Conservation (phyloP, 208 protist species). For the Leishmania gerbilli region DNA sequence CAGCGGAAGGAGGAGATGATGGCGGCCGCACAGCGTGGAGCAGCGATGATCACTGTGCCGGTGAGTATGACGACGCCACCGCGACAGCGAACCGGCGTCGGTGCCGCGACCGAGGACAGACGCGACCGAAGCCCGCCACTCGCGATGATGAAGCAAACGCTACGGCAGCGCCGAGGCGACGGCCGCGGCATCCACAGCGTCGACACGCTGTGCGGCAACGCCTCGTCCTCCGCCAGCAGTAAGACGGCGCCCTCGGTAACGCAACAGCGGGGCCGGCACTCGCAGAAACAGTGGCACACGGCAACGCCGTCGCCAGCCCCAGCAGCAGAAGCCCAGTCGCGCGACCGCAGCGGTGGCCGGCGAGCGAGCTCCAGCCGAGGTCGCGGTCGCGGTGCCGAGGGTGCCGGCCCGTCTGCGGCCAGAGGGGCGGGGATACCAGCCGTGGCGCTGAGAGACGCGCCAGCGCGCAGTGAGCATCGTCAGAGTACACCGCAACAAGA, state of each 20-base stretch:
- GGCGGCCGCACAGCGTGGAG: neutral
- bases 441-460: neutral
- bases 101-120: neutral
- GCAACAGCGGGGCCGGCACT: neutral
- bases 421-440: neutral
- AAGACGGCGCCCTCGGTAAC: neutral
- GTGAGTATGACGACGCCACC: neutral
- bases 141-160: slow-evolving; percentile 19
- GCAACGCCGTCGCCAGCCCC: neutral
- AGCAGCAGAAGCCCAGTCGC: neutral
- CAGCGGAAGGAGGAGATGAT: slow-evolving; percentile 2
- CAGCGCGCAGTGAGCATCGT: neutral
- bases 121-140: slow-evolving; percentile 32
- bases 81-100: neutral
- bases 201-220: neutral
- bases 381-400: neutral
- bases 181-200: neutral
- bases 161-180: slow-evolving; percentile 6
- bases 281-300: neutral
- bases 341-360: neutral
- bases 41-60: neutral
- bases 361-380: neutral
- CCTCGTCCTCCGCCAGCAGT: slow-evolving; percentile 3
- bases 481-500: neutral
- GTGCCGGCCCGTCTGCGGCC: neutral